phyloP scores from a whole-genome alignment of 257 asterid species.

The Solanum tarapatanum region DNA sequence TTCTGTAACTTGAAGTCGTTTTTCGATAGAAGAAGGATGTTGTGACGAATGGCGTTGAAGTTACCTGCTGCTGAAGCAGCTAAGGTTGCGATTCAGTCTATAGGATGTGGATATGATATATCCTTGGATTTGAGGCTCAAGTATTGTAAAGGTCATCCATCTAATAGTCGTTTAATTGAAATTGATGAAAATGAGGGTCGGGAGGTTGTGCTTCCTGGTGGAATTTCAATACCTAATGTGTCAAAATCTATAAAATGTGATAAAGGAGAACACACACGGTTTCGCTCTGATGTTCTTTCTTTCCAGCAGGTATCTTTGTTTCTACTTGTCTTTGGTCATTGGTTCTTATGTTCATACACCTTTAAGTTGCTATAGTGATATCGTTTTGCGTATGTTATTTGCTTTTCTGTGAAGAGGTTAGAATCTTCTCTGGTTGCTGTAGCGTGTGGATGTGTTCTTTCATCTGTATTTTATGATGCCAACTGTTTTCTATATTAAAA shows the following conservation, averaged over 20 bases:
- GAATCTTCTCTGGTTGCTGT: not conserved
- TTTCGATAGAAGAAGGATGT: conserved; percentile 3
- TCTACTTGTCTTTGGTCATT: not conserved
- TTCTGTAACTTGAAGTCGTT: not conserved
- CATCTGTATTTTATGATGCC: not conserved
- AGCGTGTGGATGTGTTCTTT: not conserved
- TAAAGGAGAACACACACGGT: conserved; percentile 89
- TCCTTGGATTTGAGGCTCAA: conserved; percentile 80
- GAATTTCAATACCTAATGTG: conserved; percentile 53
- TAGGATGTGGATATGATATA: conserved; percentile 89
- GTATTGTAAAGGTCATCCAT: conserved; percentile 69
- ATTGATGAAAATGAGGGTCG: conserved; percentile 65
- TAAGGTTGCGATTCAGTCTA: conserved; percentile 70
- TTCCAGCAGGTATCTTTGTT: conserved; percentile 70
- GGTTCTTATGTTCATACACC: not conserved
- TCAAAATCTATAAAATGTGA: conserved; percentile 87
- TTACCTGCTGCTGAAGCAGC: conserved; percentile 86
- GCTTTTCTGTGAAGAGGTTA: not conserved
- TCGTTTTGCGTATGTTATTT: not conserved
- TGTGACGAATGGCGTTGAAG: conserved; percentile 64
- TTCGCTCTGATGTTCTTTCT: conserved; percentile 78
- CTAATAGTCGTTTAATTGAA: conserved; percentile 47
- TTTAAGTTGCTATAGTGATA: not conserved
- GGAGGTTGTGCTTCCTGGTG: conserved; percentile 84
- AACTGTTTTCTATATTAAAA: not conserved